Percentiles rank a stretch among this genome's conserved stretches.
Conservation (phyloP, 2,329 filamentous ascomycete genomes). For the Botrytis sinoallii region DNA sequence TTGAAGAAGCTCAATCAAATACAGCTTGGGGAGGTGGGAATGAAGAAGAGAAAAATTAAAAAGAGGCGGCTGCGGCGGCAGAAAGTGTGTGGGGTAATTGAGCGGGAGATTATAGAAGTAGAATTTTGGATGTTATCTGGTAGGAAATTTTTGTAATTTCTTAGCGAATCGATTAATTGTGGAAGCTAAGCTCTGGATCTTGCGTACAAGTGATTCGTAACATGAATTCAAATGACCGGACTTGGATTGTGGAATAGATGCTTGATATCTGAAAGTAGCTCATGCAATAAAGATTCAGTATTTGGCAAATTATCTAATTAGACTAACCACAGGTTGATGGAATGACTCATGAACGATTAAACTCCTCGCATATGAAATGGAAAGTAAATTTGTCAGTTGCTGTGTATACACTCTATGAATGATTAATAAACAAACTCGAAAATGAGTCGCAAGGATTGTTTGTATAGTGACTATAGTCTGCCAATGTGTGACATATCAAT, state of each 20-base stretch:
- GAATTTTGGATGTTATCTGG: background rate
- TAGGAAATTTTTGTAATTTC: background rate
- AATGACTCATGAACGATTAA: background rate
- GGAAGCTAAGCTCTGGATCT: background rate
- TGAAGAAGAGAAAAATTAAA: background rate
- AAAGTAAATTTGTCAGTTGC: background rate
- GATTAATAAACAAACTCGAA: background rate
- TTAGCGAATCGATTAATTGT: background rate
- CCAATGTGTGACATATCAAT: background rate
- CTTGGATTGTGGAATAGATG: background rate
- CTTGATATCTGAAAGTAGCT: background rate
- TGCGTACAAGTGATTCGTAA: background rate
- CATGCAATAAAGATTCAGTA: rapidly evolving
- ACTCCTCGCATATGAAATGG: background rate
- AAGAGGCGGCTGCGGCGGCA: background rate
- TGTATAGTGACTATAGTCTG: background rate
- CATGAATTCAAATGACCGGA: background rate
- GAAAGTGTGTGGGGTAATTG: background rate
- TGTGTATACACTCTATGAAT: background rate
- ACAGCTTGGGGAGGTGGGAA: background rate
- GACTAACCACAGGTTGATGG: background rate
- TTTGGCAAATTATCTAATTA: background rate
- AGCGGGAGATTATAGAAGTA: background rate
- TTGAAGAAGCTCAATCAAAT: background rate
- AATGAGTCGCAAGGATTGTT: background rate